A percentile compares a stretch with the other conserved stretches of the same genome.
Evolutionary conservation across 768 basidiomycete species (phyloP).

Genomic region (Suillus variegatus): DNA sequence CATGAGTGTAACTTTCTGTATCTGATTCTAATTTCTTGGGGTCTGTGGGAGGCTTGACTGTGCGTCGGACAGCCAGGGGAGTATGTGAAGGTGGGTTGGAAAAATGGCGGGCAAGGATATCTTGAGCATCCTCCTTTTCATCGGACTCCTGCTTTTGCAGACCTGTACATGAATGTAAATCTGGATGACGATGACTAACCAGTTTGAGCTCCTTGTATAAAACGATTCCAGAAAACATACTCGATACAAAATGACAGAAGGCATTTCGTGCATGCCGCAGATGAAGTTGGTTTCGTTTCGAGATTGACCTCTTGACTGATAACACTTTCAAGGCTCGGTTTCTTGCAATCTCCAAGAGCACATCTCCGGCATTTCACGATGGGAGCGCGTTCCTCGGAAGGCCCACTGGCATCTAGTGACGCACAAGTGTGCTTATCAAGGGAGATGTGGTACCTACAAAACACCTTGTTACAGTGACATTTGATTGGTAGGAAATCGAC

Average conservation of each 20-base stretch:
- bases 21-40: slow-evolving; percentile 55
- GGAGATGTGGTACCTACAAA: slow-evolving; percentile 64
- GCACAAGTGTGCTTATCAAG: slow-evolving; percentile 64
- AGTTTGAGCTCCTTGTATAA: slow-evolving; percentile 9
- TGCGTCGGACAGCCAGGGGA: slow-evolving; percentile 28
- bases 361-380: slow-evolving; percentile 47
- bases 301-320: slow-evolving; percentile 21
- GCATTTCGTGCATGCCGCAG: slow-evolving; percentile 53
- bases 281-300: slow-evolving; percentile 4
- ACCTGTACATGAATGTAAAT: slow-evolving; percentile 57
- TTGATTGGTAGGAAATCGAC: slow-evolving; percentile 79
- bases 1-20: slow-evolving; percentile 64
- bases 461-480: slow-evolving; percentile 60
- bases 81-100: slow-evolving; percentile 27
- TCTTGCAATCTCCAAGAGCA: slow-evolving; percentile 50
- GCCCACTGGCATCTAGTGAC: slow-evolving; percentile 7
- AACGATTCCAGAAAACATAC: slow-evolving; percentile 38
- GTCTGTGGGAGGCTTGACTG: slow-evolving; percentile 43
- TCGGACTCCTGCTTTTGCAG: slow-evolving; percentile 15
- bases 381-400: slow-evolving; percentile 7
- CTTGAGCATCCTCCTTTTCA: slow-evolving; percentile 51
- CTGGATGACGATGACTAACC: slow-evolving; percentile 65
- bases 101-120: slow-evolving; percentile 57
- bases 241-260: slow-evolving; percentile 60
- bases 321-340: slow-evolving; percentile 51